These are phyloP conservation scores for Leishmania gerbilli DNA, from an alignment of 208 protist genomes.

Conservation along the genomic window DNA sequence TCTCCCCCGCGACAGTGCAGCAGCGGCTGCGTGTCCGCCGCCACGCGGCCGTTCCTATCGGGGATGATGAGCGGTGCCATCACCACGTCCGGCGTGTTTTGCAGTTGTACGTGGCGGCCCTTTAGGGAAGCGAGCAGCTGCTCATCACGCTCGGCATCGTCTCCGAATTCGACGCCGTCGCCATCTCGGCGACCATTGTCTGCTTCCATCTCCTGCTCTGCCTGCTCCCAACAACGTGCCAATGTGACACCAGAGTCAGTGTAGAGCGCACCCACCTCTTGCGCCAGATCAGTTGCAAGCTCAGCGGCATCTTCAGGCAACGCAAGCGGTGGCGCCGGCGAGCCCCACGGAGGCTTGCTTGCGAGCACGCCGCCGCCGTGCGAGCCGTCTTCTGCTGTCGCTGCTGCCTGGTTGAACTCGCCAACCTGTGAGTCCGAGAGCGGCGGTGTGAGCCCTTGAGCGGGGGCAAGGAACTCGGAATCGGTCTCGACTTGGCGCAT, in stretches of 20 bases:
- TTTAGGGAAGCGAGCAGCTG: slow-evolving; percentile 9
- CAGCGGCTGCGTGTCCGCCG: background rate
- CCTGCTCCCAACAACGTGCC: background rate
- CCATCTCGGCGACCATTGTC: background rate
- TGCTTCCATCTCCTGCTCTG: background rate
- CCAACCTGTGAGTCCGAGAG: background rate
- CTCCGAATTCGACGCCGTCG: slow-evolving; percentile 9
- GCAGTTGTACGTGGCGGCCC: slow-evolving; percentile 12
- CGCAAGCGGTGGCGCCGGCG: background rate
- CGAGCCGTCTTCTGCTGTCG: background rate
- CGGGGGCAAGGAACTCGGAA: slow-evolving; percentile 12
- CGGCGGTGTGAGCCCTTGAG: background rate
- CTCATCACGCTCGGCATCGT: slow-evolving; percentile 24
- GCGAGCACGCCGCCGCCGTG: background rate
- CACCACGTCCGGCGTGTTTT: slow-evolving; percentile 17
- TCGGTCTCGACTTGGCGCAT: slow-evolving; percentile 12
- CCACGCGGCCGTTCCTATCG: slow-evolving; percentile 20
- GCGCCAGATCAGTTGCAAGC: slow-evolving; percentile 14
- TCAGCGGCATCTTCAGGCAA: slow-evolving; percentile 10
- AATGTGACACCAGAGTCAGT: background rate
- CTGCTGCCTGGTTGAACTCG: background rate
- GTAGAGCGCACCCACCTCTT: slow-evolving; percentile 5
- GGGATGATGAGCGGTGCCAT: slow-evolving; percentile 25
- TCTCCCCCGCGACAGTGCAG: background rate
- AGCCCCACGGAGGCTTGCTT: too few species aligned